Evolutionary conservation across 2,329 filamentous ascomycete genomes (phyloP).

Genomic region (Aspergillus unguis): DNA sequence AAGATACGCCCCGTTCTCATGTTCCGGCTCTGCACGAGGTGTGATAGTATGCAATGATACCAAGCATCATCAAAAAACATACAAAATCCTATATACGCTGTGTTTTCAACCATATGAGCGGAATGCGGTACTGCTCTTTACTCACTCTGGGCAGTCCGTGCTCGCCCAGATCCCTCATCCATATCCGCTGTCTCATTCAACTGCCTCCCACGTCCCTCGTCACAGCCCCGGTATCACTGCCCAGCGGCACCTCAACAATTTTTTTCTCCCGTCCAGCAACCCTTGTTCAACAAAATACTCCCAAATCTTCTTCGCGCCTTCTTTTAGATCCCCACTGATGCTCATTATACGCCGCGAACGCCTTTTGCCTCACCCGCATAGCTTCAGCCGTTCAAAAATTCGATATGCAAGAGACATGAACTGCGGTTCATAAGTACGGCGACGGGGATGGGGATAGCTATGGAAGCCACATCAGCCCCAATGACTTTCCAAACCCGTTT

Average conservation of each 20-base stretch:
- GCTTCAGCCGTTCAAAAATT: background rate
- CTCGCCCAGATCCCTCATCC: background rate
- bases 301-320: conserved; percentile 5
- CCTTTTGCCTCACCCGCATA: background rate
- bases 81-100: no score
- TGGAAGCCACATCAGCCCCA: no score
- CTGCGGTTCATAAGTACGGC: background rate
- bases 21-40: background rate
- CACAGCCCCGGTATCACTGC: conserved; percentile 1
- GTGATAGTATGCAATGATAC: background rate
- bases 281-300: conserved; percentile 6
- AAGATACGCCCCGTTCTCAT: background rate
- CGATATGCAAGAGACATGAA: background rate
- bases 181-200: background rate
- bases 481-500: no score
- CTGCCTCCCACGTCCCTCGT: background rate
- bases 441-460: background rate
- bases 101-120: no score
- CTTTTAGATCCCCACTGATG: conserved; percentile 1
- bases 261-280: conserved; percentile 5
- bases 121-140: no score
- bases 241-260: background rate
- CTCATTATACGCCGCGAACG: background rate
- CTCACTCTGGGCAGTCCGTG: background rate
- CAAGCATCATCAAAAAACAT: no score